Evolutionary conservation across 352 stramenopile species (phyloP), one percentile per base, ranked within the genome.

Genomic region (Phytophthora hybrid): DNA sequence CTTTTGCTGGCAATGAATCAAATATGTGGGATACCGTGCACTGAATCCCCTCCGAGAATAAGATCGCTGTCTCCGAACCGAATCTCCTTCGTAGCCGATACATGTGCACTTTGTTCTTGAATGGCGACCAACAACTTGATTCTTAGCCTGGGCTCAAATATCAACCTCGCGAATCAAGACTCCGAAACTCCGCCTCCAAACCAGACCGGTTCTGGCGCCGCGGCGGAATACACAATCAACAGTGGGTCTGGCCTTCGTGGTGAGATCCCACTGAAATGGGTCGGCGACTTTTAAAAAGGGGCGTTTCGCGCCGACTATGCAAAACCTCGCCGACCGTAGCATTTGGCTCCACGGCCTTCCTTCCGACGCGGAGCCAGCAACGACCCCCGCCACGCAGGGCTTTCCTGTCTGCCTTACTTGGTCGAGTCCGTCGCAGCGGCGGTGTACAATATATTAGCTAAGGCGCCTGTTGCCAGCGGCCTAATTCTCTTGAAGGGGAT

Each of bases 121-220:
- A 5, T 10, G 32, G 32, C 32, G 32, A 37, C 32, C 32, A 11
- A 37, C 32, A 14, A 13, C 34, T 41, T 41, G 14, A 41, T 44
- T 44, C 37, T 44, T 13, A 44, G 37, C 37, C 37, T 44, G 37
- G 37, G 16, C 37, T 44, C 11, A 44, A 44, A 44, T 44, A 44
- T 44, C 37, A 44, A 44, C 37, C 37, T 44, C 37, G 37, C 37
- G 13, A 14, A 44, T 44, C 37, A 18, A 44, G 37, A 44, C 37
- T 11, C 16, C 37, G 44, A 51, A 10, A 51, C 16, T 51, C 16
- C 44, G 44, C 44, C 16, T 21, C 52, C 16, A 68, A 61, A 68
- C 61, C 19, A 61, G 51, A 68, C 61, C 10, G 2, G 16, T 61
- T 68, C 34, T 51, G 44, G 44, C 44, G 18, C 44, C 18, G 44